A percentile compares a stretch with the other conserved stretches of the same genome.
These are phyloP conservation scores for Candida rishiriensis DNA, from an alignment of 805 yeast species.

Conservation along the genomic window DNA sequence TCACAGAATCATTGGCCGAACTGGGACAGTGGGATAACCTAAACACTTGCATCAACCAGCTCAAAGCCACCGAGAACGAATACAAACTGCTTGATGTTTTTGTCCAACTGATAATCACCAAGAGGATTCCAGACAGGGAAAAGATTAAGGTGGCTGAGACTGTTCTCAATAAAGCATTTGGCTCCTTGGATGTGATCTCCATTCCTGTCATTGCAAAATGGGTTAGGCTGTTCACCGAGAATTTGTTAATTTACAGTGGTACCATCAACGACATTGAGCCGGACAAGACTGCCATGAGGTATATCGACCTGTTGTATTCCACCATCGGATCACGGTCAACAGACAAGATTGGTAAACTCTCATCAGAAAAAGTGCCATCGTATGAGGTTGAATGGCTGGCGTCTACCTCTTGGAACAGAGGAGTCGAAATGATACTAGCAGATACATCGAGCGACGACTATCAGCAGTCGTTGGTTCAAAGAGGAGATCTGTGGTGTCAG, in stretches of 20 bases:
- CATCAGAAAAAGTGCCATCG: constrained; percentile 6
- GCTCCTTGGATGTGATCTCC: neutral
- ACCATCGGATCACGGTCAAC: constrained; percentile 1
- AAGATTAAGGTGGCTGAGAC: constrained; percentile 1
- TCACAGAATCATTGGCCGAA: constrained; percentile 1
- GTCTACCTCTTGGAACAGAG: constrained; percentile 36
- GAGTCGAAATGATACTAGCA: constrained; percentile 25
- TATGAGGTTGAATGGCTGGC: constrained; percentile 34
- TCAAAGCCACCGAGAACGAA: neutral
- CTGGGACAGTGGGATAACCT: constrained; percentile 1
- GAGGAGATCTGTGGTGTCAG: constrained; percentile 7
- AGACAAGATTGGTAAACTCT: neutral
- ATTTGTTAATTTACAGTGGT: neutral
- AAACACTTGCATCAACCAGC: neutral
- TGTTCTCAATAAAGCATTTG: neutral
- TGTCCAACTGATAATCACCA: neutral
- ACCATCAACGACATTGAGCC: neutral
- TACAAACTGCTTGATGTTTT: neutral
- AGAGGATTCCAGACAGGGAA: neutral
- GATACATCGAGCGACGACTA: neutral
- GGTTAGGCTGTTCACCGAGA: constrained; percentile 3
- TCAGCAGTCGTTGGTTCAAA: neutral
- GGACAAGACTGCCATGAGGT: neutral
- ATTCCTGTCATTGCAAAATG: neutral
- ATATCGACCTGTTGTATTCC: constrained; percentile 3